These are phyloP conservation scores for Arthroderma sp. DNA, from an alignment of 2,329 filamentous ascomycete genomes.

Conservation along the genomic window DNA sequence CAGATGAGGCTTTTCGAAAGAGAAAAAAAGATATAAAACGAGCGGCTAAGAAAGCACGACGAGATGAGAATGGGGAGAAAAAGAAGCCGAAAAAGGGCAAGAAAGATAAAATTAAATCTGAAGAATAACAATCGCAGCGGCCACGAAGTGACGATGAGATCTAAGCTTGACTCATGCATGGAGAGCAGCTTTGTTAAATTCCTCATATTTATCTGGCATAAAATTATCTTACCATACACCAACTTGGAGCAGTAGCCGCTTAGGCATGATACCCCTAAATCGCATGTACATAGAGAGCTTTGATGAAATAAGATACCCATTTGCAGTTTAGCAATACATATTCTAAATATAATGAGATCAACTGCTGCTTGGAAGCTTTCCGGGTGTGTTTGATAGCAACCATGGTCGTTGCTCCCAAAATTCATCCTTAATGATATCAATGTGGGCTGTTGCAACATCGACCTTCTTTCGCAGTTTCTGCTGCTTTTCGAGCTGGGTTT, in stretches of 20 bases:
- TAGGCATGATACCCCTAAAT: background rate
- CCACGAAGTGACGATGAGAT: background rate
- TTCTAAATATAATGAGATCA: background rate
- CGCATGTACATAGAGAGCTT: background rate
- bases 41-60: conserved; percentile 21
- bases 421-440: conserved; percentile 89
- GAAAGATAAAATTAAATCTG: conserved; percentile 24
- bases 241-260: background rate
- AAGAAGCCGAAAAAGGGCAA: conserved; percentile 23
- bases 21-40: conserved; percentile 17
- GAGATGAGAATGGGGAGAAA: conserved; percentile 6
- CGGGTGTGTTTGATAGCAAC: conserved; percentile 63
- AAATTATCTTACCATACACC: background rate
- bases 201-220: background rate
- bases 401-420: conserved; percentile 87
- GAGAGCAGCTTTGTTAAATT: background rate
- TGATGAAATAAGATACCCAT: conserved; percentile 2
- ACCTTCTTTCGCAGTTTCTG: conserved; percentile 72
- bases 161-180: background rate
- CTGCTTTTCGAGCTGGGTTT: conserved; percentile 71
- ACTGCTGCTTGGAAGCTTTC: conserved; percentile 49
- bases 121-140: background rate
- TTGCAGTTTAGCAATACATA: background rate
- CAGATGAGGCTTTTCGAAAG: background rate
- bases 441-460: conserved; percentile 65